Evolutionary conservation across 2,329 filamentous ascomycete genomes (phyloP).

Genomic region (Botrytis squamosa): DNA sequence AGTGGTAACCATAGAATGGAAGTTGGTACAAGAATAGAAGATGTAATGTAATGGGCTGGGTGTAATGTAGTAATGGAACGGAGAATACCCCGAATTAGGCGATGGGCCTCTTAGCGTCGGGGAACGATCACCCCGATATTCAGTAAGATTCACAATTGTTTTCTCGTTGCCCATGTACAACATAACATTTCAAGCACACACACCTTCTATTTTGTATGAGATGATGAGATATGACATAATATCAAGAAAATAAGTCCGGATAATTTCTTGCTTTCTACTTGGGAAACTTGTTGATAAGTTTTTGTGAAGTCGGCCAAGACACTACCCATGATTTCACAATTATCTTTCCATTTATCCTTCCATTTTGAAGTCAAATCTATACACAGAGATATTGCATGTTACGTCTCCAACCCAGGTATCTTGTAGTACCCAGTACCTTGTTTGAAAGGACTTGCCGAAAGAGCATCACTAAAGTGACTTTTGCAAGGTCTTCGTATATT

Average conservation of each 20-base stretch:
- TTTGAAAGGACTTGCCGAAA: not conserved
- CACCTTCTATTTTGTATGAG: slow-evolving; percentile 15
- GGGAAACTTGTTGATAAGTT: not conserved
- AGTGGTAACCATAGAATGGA: not conserved
- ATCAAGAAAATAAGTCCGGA: not conserved
- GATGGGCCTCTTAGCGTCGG: not conserved
- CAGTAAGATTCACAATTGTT: slow-evolving; percentile 12
- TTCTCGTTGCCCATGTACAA: slow-evolving; percentile 13
- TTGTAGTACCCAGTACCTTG: not conserved
- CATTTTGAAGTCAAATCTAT: not conserved
- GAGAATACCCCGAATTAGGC: not conserved
- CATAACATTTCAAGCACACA: not conserved
- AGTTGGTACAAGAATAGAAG: not conserved
- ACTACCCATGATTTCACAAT: not conserved
- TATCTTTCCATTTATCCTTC: not conserved
- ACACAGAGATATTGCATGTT: not conserved
- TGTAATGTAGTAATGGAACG: not conserved
- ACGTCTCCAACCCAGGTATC: not conserved
- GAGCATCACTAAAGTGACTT: not conserved
- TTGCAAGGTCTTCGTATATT: slow-evolving; percentile 11
- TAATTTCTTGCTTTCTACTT: not conserved
- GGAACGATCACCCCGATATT: slow-evolving; percentile 4
- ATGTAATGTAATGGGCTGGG: not conserved
- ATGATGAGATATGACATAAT: slow-evolving; percentile 1
- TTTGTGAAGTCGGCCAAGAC: not conserved